Evolutionary conservation across 2,329 filamentous ascomycete genomes (phyloP).

Genomic region (Diaporthe citri): DNA sequence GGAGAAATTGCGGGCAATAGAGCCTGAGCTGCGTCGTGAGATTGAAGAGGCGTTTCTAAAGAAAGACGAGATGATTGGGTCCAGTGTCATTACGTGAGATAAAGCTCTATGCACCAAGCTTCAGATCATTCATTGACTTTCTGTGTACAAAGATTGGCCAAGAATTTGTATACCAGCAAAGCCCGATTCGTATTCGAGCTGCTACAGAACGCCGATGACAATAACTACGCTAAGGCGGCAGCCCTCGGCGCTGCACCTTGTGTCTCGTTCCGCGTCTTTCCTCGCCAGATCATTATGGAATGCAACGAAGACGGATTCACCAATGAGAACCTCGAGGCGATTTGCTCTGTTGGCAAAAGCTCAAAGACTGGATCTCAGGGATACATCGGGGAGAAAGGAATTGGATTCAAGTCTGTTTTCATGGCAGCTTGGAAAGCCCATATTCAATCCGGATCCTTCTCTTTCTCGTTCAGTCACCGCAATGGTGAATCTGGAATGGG

Average conservation of each 20-base stretch:
- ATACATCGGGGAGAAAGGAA: slow-evolving; percentile 64
- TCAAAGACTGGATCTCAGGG: slow-evolving; percentile 54
- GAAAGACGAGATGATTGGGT: slow-evolving; percentile 9
- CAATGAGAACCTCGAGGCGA: slow-evolving; percentile 55
- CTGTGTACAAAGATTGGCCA: slow-evolving; percentile 47
- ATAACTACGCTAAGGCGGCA: slow-evolving; percentile 51
- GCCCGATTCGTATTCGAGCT: slow-evolving; percentile 65
- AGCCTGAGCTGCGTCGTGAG: not conserved
- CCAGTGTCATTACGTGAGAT: slow-evolving; percentile 22
- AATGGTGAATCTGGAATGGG: slow-evolving; percentile 52
- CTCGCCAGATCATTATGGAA: slow-evolving; percentile 56
- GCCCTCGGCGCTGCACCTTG: slow-evolving; percentile 44
- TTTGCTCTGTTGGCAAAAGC: slow-evolving; percentile 60
- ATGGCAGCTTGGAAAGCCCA: slow-evolving; percentile 55
- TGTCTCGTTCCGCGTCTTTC: slow-evolving; percentile 51
- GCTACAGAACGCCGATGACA: slow-evolving; percentile 68
- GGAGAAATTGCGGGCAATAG: slow-evolving; percentile 15
- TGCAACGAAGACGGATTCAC: slow-evolving; percentile 65
- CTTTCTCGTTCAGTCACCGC: slow-evolving; percentile 56
- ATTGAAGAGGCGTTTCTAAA: slow-evolving; percentile 3
- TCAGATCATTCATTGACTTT: slow-evolving; percentile 50
- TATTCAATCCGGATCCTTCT: slow-evolving; percentile 56
- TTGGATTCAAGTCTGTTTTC: slow-evolving; percentile 66
- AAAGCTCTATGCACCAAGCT: too few relatives aligned
- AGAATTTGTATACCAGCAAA: slow-evolving; percentile 56